Conservation (phyloP, 1,139 yeast genomes). For the Hyphopichia pseudoburtonii region DNA sequence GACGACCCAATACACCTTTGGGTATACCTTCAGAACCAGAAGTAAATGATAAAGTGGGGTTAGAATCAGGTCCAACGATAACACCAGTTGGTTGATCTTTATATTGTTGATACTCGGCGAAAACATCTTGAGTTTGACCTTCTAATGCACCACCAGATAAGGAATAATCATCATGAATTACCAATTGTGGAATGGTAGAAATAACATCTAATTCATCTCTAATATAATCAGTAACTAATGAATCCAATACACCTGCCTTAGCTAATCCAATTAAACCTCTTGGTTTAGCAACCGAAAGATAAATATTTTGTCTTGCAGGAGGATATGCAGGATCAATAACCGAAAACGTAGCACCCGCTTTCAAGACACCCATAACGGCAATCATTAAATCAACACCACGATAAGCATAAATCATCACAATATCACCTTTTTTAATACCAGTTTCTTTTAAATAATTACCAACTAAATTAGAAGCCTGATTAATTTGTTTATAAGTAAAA, state of each 20-base stretch:
- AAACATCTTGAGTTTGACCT: constrained; percentile 42
- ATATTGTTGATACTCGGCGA: constrained; percentile 45
- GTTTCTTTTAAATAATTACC: constrained; percentile 82
- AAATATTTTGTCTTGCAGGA: constrained; percentile 93
- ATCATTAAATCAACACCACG: constrained; percentile 96
- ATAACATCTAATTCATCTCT: constrained; percentile 66
- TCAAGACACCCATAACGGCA: constrained; percentile 95
- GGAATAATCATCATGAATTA: constrained; percentile 73
- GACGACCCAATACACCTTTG: constrained; percentile 97
- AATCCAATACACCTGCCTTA: constrained; percentile 83
- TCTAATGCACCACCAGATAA: constrained; percentile 56
- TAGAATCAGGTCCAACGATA: constrained; percentile 95
- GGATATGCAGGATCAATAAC: constrained; percentile 99
- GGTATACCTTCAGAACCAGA: constrained; percentile 98
- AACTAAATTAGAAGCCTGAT: constrained; percentile 90
- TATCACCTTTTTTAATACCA: constrained; percentile 88
- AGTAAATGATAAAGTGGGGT: constrained; percentile 96
- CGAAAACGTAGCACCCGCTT: constrained; percentile 98
- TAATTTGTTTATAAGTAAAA: constrained; percentile 81
- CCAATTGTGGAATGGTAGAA: constrained; percentile 74
- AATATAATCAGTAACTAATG: constrained; percentile 75
- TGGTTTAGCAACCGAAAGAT: constrained; percentile 91
- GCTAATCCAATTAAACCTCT: constrained; percentile 83
- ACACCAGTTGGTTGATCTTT: constrained; percentile 73
- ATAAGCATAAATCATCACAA: constrained; percentile 95